Conservation (phyloP, 225 moss, liverwort and hornwort genomes). For the Polytrichum commune region DNA sequence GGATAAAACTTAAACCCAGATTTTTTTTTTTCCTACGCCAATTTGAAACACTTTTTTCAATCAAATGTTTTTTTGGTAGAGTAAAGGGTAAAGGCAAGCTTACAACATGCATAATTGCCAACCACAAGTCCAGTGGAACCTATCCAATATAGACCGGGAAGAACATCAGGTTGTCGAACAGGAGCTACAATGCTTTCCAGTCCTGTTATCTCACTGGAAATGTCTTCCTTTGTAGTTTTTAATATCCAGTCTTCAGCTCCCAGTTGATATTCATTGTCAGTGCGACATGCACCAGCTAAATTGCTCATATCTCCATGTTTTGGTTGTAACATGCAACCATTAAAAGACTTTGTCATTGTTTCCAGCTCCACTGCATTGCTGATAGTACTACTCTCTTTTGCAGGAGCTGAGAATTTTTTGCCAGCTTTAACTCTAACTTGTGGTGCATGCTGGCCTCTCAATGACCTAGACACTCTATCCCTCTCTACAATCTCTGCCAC, state of each 20-base stretch:
- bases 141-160: conserved; percentile 74
- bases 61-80: no score
- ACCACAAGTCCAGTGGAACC: conserved; percentile 80
- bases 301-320: conserved; percentile 12
- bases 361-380: not conserved
- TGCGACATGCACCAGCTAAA: conserved; percentile 11
- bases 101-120: conserved; percentile 70
- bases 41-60: no score
- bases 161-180: conserved; percentile 9
- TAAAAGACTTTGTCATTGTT: not conserved
- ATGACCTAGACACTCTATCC: conserved; percentile 64
- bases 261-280: conserved; percentile 6
- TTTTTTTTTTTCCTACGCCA: no score
- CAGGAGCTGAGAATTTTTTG: conserved; percentile 19
- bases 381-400: conserved; percentile 3
- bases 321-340: conserved; percentile 1
- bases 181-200: conserved; percentile 4
- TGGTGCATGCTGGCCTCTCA: conserved; percentile 62
- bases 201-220: conserved; percentile 6
- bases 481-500: conserved; percentile 77
- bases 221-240: conserved; percentile 16
- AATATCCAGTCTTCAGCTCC: conserved; percentile 12
- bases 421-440: conserved; percentile 43
- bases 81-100: conserved; percentile 8
- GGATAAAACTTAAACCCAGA: no score